Percentiles rank a stretch among this genome's conserved stretches.
These are phyloP conservation scores for Trichoderma virens DNA, from an alignment of 495 filamentous ascomycete species.

Conservation along the genomic window DNA sequence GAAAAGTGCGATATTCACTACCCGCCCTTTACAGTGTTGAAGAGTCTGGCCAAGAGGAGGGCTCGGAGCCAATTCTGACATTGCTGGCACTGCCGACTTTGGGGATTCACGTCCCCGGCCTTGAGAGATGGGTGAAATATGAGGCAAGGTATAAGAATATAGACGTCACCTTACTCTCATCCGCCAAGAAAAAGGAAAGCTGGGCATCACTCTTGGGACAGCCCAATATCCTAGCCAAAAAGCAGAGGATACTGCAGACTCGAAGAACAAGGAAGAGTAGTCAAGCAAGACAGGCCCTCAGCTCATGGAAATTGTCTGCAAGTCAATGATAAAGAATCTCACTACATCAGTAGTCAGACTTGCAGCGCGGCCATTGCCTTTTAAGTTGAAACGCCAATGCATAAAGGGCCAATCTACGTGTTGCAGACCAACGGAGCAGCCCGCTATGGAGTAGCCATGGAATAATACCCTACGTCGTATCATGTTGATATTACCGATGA, in stretches of 20 bases:
- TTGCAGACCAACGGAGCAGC: background rate
- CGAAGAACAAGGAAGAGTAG: background rate
- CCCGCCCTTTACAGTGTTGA: conserved; percentile 34
- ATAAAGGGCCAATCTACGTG: background rate
- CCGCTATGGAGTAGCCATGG: background rate
- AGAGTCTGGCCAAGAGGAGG: background rate
- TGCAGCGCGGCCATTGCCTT: background rate
- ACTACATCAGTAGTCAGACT: background rate
- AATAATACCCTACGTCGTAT: background rate
- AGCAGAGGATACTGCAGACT: background rate
- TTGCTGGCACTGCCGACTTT: conserved; percentile 47
- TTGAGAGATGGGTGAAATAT: conserved; percentile 33
- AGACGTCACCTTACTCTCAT: conserved; percentile 22
- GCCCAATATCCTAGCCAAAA: background rate
- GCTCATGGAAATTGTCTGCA: background rate
- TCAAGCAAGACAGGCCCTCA: background rate
- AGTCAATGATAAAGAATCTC: background rate
- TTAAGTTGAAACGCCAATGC: background rate
- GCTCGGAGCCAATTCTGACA: conserved; percentile 13
- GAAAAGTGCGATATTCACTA: conserved; percentile 44
- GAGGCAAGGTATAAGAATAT: conserved; percentile 42
- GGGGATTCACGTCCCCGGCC: conserved; percentile 24
- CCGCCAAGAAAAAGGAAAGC: background rate
- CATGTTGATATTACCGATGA: background rate
- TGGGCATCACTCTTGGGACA: background rate